Base-by-base conservation (phyloP, 108 stramenopile genomes). In the Pseudonitzschia multiseries region DNA sequence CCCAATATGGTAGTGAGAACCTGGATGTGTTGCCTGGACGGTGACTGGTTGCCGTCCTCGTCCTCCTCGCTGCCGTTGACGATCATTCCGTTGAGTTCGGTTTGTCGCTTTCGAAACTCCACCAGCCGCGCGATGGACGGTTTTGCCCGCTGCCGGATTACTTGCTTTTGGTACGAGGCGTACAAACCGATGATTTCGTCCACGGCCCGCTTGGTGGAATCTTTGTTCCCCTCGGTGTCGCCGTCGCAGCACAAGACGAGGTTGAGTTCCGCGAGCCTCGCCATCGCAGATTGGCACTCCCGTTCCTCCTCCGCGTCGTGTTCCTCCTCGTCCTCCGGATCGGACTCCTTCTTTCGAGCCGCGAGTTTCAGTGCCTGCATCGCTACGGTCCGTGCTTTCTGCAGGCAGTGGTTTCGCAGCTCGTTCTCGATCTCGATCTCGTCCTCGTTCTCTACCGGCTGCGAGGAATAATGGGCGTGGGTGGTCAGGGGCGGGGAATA, bases 1-100 rank as follows among this genome's bases (percentile, higher is more conserved):
- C 89, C 89, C 29, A 94, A 68, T 57, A 94, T 81, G 14, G 86
- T 81, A 18, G 90, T 86, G 14, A 92, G 64, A 26, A 85, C 83
- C 42, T 86, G 82, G 1, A 86, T 77, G 78, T 94, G 90, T 54
- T 83, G 83, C 22, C 57, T 73, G 40, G 65, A 50, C 17, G 66
- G n/a, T 14, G 42, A 53, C 52, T 73, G 67, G 54, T 84, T 70
- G 14, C 67, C 87, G n/a, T 81, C 72, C 26, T 74, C 74, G 15
- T 84, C 76, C 12, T 87, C 70, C 13, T 76, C 36, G 36, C 4
- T n/a, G 65, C 57, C 80, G 69, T 31, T 66, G 57, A 48, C 51
- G 67, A 51, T 74, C 48, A 73, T 80, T 63, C 73, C 77, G 22
- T 56, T 66, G 53, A 76, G 82, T 28, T 73, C 61, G 70, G 77